Conservation (phyloP, 345 rosid genomes). For the Lenwebbia sp. region DNA sequence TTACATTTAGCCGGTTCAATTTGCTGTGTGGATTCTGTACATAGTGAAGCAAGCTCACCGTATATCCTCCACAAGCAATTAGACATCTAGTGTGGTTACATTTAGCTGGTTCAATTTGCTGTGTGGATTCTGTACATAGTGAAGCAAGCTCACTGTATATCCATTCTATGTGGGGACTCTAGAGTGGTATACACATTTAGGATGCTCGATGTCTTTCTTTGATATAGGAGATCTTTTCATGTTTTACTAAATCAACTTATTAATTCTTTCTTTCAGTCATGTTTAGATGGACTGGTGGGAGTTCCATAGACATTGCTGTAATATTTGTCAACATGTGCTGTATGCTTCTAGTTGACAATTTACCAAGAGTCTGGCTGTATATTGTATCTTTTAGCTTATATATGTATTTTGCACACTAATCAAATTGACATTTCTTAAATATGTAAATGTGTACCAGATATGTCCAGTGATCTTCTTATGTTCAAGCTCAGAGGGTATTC, state of each 20-base stretch:
- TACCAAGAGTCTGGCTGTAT: neutral
- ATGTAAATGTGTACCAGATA: constrained; percentile 23
- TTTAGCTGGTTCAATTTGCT: neutral
- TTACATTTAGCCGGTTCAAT: no score
- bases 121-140: no score
- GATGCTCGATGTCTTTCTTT: neutral
- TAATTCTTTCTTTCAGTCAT: neutral
- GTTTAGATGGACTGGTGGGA: neutral
- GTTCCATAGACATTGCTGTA: neutral
- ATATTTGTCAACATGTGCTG: neutral
- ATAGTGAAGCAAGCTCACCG: no score
- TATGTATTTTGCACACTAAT: neutral
- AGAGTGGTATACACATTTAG: neutral
- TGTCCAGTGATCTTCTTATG: constrained; percentile 46
- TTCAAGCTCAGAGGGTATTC: constrained; percentile 63
- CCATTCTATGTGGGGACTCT: neutral
- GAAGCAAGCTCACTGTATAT: no score
- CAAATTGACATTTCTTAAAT: neutral
- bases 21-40: no score
- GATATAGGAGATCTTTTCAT: neutral
- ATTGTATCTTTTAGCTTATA: neutral
- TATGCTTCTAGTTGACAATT: neutral
- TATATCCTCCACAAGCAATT: no score
- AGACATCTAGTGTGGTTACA: neutral
- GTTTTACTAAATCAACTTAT: neutral